phyloP scores from a whole-genome alignment of 345 rosid genomes.

The Salix udensis region DNA sequence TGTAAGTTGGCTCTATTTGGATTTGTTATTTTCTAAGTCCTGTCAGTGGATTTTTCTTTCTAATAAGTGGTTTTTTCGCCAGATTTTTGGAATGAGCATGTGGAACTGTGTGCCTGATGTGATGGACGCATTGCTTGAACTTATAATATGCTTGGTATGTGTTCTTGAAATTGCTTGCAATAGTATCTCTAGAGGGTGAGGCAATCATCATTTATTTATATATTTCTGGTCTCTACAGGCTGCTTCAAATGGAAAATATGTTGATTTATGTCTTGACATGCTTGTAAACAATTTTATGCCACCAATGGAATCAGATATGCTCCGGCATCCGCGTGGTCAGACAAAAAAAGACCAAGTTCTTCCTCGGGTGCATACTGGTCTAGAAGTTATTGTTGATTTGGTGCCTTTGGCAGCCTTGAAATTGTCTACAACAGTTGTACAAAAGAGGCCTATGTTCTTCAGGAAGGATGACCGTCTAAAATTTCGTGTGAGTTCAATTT shows the following conservation, averaged over 20 bases:
- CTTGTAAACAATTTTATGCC: conserved; percentile 66
- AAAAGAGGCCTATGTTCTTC: conserved; percentile 50
- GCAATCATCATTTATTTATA: neutral
- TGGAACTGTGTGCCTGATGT: conserved; percentile 65
- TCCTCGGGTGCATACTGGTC: conserved; percentile 63
- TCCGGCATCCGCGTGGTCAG: conserved; percentile 39
- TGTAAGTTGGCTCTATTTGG: conserved; percentile 39
- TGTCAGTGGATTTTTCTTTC: conserved; percentile 6
- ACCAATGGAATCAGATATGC: conserved; percentile 38
- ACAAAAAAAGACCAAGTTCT: conserved; percentile 60
- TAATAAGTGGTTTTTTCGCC: conserved; percentile 7
- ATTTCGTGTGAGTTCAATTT: conserved; percentile 36
- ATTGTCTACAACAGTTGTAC: conserved; percentile 49
- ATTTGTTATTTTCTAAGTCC: neutral
- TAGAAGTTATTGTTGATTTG: conserved; percentile 49
- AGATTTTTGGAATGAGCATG: conserved; percentile 74
- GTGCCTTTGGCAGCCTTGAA: conserved; percentile 74
- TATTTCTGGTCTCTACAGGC: conserved; percentile 44
- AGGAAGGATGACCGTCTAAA: conserved; percentile 30
- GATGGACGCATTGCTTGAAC: conserved; percentile 64
- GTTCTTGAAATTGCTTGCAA: neutral
- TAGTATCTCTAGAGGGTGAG: neutral
- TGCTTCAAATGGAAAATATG: conserved; percentile 57
- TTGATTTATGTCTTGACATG: conserved; percentile 64
- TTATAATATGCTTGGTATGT: conserved; percentile 64